Percentiles rank a stretch among this genome's conserved stretches.
phyloP scores from a whole-genome alignment of 73 alveolate genomes.

The Blepharisma japonicum region DNA sequence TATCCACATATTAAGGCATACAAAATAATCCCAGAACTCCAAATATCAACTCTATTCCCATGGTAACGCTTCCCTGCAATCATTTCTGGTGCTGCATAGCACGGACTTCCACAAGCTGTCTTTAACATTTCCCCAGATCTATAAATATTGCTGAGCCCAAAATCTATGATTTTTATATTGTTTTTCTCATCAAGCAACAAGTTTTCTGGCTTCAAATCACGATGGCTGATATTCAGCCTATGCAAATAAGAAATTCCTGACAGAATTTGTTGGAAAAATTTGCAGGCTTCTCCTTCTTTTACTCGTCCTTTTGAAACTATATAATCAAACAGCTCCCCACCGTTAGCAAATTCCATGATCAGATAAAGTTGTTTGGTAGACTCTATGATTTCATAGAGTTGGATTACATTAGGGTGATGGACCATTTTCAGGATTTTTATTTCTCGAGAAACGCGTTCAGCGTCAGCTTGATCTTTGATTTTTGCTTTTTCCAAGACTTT shows the following conservation, averaged over 20 bases:
- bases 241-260: conserved; percentile 69
- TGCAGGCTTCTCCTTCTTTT: conserved; percentile 75
- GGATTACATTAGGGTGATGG: conserved; percentile 79
- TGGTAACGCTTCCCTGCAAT: conserved; percentile 80
- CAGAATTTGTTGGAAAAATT: conserved; percentile 69
- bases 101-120: conserved; percentile 93
- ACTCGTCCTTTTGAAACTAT: conserved; percentile 74
- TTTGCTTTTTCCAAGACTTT: conserved; percentile 76
- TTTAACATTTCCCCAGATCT: conserved; percentile 63
- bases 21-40: conserved; percentile 89
- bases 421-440: conserved; percentile 76
- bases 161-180: conserved; percentile 83
- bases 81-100: conserved; percentile 97
- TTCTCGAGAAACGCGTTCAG: conserved; percentile 84
- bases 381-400: conserved; percentile 84
- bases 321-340: conserved; percentile 92
- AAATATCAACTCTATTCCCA: conserved; percentile 80
- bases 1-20: conserved; percentile 89
- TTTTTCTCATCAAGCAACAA: conserved; percentile 70
- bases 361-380: conserved; percentile 69
- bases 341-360: conserved; percentile 88
- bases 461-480: conserved; percentile 68
- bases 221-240: conserved; percentile 22
- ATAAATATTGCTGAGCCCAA: conserved; percentile 86
- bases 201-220: conserved; percentile 77